Base-by-base conservation (phyloP, 2,329 filamentous ascomycete species). In the Curvularia verruculosa region DNA sequence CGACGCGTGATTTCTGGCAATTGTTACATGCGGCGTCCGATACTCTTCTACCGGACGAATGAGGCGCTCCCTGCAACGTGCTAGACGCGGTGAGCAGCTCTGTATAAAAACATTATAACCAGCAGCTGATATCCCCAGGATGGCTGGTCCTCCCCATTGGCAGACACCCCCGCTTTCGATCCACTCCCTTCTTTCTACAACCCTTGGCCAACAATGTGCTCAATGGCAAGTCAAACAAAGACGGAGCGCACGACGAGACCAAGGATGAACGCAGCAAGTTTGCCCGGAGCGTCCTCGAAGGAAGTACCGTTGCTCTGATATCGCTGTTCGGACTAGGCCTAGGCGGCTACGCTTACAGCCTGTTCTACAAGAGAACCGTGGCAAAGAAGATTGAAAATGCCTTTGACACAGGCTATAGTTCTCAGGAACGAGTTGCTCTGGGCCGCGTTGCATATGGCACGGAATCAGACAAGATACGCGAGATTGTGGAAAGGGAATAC, bases 401-500 rank as follows among this genome's bases (percentile, higher is more conserved):
- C 10, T 75, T 75, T 39, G 61, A 68, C 1, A 64, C 60, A 10
- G 72, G 73, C 8, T 75, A 73, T 36, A 73, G 68, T 52, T 75
- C 71, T 8, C 70, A 74, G 9, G 73, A 75, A 53, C 67, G 68
- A 3, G 73, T 74, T 18, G 64, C 67, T 1, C 44, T 75, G 1
- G 70, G 70, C 23, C 66, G 67, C 24, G 64, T 74, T 48, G 66
- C 71, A 6, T 71, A 71, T 52, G 71, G 68, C 26, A 66, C 66
- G 1, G 55, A 69, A 18, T 63, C 68, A 12, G 64, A 69, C 10
- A 62, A 63, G 47, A 58, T 69, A n/a, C 59, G 68, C 40, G 66
- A 72, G 52, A 66, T 73, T 23, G 57, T 72, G n/a, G 80, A 66
- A 8, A 77, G 78, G 29, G 83, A 89, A 63, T 87, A 90, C 70